Base-by-base conservation (phyloP, 1,284 basidiomycete genomes). In the Psilocybe mexicana region DNA sequence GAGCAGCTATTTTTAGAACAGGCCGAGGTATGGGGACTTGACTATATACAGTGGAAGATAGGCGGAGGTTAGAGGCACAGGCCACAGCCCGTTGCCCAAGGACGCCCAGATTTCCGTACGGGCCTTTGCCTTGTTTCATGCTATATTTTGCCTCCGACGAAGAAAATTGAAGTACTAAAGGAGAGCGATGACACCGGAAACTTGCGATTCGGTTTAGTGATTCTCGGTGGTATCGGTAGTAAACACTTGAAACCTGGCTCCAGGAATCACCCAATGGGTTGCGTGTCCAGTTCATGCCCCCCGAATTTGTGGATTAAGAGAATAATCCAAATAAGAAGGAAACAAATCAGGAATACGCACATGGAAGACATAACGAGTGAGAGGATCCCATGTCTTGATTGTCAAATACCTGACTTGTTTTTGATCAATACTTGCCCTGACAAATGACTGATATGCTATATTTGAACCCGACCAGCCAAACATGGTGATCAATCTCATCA, bases 401-500 rank as follows among this genome's bases (percentile, higher is more conserved):
- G 38, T 40, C 38, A 40, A 40, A 40, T 40, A 40, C 38, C 11
- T 40, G 38, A 40, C 38, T 40, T 40, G 38, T 12, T 12, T 40
- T 40, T 40, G 38, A 40, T 40, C 38, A 40, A 40, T 40, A 40
- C 38, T 40, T 40, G 6, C 7, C 6, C 38, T 40, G 38, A 3
- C 38, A 40, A 12, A 40, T 40, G 14, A 40, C 6, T 40, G 38
- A 40, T 40, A 40, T 40, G 38, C 38, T 40, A 40, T 40, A 14
- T n/a, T 40, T 40, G 38, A 33, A 33, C 30, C 30, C 30, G 30
- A 33, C 30, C 30, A 33, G 30, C 30, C 30, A 33, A 33, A 33
- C 8, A 33, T 33, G 4, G 38, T 45, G 24, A 43, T 24, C 52
- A 44, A 45, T 54, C 51, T 54, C 43, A 54, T 54, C 52, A 38